These are phyloP conservation scores for Eimeria maxima DNA, from an alignment of 169 alveolate species.

Conservation along the genomic window DNA sequence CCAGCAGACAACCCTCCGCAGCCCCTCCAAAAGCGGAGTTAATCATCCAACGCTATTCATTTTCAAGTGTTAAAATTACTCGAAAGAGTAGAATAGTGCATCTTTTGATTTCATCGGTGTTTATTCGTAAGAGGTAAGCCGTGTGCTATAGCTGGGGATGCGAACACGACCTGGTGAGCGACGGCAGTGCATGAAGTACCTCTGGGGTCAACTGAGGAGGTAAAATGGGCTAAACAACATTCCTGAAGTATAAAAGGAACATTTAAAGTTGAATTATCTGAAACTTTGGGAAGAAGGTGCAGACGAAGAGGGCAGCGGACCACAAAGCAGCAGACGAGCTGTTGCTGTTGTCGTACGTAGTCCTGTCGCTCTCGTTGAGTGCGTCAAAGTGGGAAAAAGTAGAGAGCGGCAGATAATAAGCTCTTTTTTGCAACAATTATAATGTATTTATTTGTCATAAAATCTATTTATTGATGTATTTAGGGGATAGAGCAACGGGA, in stretches of 20 bases:
- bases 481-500: not conserved
- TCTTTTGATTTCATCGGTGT: not conserved
- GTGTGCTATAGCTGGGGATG: not conserved
- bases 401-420: not conserved
- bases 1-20: too few species aligned
- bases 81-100: too few species aligned
- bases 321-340: slow-evolving; percentile 5
- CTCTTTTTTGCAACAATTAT: not conserved
- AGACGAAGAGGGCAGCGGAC: not conserved
- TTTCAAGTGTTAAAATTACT: not conserved
- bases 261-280: not conserved
- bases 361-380: not conserved
- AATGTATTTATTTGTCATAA: not conserved
- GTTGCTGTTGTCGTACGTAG: not conserved
- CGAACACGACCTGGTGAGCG: not conserved
- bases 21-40: not conserved
- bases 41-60: not conserved
- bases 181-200: not conserved
- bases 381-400: not conserved
- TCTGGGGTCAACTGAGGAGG: not conserved
- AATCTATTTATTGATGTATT: not conserved
- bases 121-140: too few species aligned
- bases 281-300: not conserved
- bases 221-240: not conserved
- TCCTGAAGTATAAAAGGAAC: not conserved